phyloP scores from a whole-genome alignment of 345 rosid genomes.

The Gossypium turneri region DNA sequence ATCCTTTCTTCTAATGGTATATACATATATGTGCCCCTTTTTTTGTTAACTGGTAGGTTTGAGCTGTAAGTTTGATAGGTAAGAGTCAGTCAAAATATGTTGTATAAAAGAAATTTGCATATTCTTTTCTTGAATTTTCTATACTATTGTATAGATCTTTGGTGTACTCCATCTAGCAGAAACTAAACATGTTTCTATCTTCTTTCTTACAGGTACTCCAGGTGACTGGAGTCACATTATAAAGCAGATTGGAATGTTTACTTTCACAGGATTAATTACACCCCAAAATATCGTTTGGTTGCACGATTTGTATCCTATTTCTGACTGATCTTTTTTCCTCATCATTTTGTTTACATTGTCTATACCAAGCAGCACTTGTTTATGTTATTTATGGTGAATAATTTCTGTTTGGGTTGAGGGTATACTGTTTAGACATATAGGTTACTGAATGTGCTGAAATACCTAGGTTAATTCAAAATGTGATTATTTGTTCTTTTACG shows the following conservation, averaged over 20 bases:
- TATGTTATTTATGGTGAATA: no score
- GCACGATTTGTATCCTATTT: no score
- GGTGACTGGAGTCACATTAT: slow-evolving; percentile 82
- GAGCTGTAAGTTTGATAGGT: slow-evolving; percentile 1
- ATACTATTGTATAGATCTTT: not conserved
- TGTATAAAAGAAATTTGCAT: not conserved
- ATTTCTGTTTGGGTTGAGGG: no score
- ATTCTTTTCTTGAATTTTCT: not conserved
- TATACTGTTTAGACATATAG: no score
- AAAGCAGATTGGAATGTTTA: slow-evolving; percentile 79
- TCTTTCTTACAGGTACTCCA: slow-evolving; percentile 53
- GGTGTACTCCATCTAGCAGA: not conserved
- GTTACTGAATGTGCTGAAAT: no score
- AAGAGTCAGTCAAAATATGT: not conserved
- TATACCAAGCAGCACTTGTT: no score
- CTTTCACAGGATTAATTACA: slow-evolving; percentile 67
- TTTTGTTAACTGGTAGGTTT: not conserved
- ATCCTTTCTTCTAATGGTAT: not conserved
- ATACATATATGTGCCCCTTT: not conserved
- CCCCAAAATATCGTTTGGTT: no score
- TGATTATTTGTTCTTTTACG: no score
- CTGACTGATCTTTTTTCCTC: no score
- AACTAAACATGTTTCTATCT: slow-evolving; percentile 1
- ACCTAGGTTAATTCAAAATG: no score
- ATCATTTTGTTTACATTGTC: no score